phyloP scores from a whole-genome alignment of 2,329 filamentous ascomycete species.

The Aspergillus hiratsukae region DNA sequence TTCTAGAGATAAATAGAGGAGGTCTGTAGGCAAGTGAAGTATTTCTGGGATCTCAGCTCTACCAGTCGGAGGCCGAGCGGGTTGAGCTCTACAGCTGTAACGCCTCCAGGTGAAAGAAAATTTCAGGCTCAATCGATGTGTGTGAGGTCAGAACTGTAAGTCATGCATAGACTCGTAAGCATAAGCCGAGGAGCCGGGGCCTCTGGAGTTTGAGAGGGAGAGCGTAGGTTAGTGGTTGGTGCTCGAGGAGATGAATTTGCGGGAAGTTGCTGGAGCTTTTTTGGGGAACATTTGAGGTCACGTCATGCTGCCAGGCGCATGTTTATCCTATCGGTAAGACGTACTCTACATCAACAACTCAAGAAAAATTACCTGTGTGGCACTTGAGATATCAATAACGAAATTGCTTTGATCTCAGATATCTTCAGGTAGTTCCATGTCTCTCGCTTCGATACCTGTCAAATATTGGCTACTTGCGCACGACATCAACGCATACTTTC shows the following conservation, averaged over 20 bases:
- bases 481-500: not conserved
- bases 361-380: too few species aligned
- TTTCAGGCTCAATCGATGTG: not conserved
- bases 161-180: not conserved
- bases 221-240: not conserved
- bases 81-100: not conserved
- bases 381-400: not conserved
- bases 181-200: not conserved
- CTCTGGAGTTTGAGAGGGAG: not conserved
- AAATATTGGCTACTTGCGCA: not conserved
- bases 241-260: constrained; percentile 2
- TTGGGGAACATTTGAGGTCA: constrained; percentile 11
- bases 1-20: not conserved
- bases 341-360: not conserved
- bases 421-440: not conserved
- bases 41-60: not conserved
- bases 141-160: not conserved
- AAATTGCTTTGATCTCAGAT: not conserved
- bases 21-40: not conserved
- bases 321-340: not conserved
- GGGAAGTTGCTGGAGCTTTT: constrained; percentile 15
- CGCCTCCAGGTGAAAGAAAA: not conserved
- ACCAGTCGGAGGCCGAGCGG: not conserved
- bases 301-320: constrained; percentile 12
- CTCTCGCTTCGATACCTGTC: not conserved